phyloP scores from a whole-genome alignment of 2,329 filamentous ascomycete genomes.

The Dryadomyces quercus-mongolicae region DNA sequence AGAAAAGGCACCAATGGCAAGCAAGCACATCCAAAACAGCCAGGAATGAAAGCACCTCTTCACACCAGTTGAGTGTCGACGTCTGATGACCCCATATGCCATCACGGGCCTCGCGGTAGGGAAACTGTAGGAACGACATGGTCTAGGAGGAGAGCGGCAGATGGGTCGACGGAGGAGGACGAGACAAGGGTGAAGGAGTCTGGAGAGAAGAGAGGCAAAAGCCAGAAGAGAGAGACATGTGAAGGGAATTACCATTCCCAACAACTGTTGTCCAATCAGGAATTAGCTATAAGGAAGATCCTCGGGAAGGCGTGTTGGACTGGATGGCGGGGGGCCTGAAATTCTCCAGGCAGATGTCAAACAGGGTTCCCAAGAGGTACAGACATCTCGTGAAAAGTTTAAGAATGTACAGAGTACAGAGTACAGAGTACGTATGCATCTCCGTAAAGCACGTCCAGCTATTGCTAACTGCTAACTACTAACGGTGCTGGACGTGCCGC shows the following conservation, averaged over 20 bases:
- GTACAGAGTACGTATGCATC: too few species aligned
- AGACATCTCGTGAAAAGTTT: too few species aligned
- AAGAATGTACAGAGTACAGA: too few species aligned
- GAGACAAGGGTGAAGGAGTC: neutral
- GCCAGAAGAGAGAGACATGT: neutral
- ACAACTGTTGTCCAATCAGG: neutral
- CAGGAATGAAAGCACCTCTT: constrained; percentile 17
- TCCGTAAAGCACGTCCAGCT: too few species aligned
- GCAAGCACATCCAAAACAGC: too few species aligned
- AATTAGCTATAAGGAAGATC: neutral
- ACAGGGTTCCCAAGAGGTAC: too few species aligned
- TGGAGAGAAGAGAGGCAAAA: neutral
- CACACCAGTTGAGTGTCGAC: constrained; percentile 26
- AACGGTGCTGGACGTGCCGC: neutral
- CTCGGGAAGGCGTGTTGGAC: neutral
- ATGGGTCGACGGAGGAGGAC: neutral
- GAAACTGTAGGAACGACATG: constrained; percentile 15
- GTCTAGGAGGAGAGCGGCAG: neutral
- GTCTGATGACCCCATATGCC: constrained; percentile 25
- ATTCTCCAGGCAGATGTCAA: neutral
- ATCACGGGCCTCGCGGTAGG: constrained; percentile 23
- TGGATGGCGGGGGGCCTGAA: neutral
- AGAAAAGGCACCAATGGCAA: neutral
- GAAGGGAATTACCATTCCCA: neutral
- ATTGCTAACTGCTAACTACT: neutral